Evolutionary conservation across 257 asterid species (phyloP).

Genomic region (Phtheirospermum japonicum): DNA sequence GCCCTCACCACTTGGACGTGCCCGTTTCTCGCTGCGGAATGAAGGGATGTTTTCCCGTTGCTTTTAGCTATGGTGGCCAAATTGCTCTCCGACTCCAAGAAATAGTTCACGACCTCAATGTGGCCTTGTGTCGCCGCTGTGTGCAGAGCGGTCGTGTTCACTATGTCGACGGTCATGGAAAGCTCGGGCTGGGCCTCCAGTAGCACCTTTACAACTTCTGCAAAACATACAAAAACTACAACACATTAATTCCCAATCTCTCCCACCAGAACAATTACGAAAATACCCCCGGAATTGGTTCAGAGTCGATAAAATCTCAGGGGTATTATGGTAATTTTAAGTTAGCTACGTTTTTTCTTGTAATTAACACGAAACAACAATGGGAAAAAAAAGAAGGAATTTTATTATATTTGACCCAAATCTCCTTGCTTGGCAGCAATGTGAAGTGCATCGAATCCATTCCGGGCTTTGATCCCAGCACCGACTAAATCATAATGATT

Average conservation of each 20-base stretch:
- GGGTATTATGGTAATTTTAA: no score
- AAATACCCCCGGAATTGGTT: no score
- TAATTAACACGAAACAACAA: no score
- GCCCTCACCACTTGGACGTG: conserved; percentile 38
- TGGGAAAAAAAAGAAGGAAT: no score
- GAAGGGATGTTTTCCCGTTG: conserved; percentile 51
- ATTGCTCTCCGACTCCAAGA: conserved; percentile 44
- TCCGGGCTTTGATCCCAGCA: conserved; percentile 55
- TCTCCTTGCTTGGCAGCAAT: conserved; percentile 68
- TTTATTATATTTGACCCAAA: conserved; percentile 47
- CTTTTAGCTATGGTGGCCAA: conserved; percentile 45
- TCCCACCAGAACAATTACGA: no score
- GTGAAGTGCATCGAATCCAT: conserved; percentile 59
- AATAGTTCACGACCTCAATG: conserved; percentile 40
- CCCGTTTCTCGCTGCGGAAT: conserved; percentile 53
- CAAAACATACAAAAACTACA: background rate
- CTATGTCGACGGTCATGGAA: conserved; percentile 46
- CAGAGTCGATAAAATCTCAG: no score
- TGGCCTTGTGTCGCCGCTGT: conserved; percentile 56
- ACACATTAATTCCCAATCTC: no score
- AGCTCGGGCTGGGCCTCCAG: conserved; percentile 55
- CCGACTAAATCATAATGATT: conserved; percentile 36
- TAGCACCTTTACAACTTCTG: conserved; percentile 57
- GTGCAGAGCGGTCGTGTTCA: conserved; percentile 54
- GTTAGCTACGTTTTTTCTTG: no score